Evolutionary conservation across 306 rosid species (phyloP).

Genomic region (Dryas drummondii): DNA sequence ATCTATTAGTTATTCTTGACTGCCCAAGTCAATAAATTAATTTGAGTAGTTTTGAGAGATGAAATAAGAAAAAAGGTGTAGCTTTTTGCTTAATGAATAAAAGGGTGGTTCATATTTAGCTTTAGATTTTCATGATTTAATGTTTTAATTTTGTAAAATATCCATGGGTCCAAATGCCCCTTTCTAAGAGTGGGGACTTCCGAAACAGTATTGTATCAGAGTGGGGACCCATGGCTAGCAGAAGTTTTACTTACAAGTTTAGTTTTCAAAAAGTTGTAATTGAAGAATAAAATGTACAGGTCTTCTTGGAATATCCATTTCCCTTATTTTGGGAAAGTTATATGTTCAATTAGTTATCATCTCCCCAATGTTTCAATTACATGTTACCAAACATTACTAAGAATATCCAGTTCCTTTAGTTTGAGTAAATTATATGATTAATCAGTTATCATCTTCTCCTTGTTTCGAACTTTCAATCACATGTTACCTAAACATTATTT

Average conservation of each 20-base stretch:
- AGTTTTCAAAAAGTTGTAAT: neutral
- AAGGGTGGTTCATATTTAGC: neutral
- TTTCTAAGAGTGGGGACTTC: neutral
- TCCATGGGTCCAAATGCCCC: too few relatives aligned
- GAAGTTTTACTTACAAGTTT: too few relatives aligned
- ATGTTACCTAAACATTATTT: neutral
- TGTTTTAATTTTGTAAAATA: neutral
- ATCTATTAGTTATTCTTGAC: too few relatives aligned
- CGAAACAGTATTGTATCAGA: neutral
- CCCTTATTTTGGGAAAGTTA: neutral
- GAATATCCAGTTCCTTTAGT: neutral
- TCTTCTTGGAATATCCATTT: neutral
- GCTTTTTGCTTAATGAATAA: neutral
- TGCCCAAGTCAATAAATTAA: too few relatives aligned
- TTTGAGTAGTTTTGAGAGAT: neutral
- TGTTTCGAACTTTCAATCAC: neutral
- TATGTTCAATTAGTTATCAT: neutral
- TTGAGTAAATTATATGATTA: neutral
- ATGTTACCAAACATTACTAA: too few relatives aligned
- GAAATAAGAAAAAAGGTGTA: neutral
- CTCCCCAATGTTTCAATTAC: too few relatives aligned
- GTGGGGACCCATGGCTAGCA: neutral
- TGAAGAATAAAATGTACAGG: neutral
- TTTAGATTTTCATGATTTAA: neutral
- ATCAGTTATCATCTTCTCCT: neutral